phyloP scores from a whole-genome alignment of 2,329 filamentous ascomycete genomes.

The Pseudogymnoascus sp. region DNA sequence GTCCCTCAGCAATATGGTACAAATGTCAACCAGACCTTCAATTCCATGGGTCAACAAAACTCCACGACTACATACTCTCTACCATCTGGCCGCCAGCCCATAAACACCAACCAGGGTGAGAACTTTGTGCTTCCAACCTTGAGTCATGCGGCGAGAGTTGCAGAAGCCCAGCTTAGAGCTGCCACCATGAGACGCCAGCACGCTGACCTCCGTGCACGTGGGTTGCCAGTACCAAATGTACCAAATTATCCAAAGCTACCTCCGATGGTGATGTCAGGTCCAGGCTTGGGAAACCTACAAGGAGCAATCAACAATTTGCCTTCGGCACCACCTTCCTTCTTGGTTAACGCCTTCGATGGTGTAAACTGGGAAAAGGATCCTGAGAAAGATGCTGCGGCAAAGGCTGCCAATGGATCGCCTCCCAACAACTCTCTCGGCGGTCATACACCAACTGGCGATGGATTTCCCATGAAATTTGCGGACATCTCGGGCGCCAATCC shows the following conservation, averaged over 20 bases:
- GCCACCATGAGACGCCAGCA: constrained; percentile 10
- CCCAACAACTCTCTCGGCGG: not conserved
- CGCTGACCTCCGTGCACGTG: constrained; percentile 2
- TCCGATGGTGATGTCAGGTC: not conserved
- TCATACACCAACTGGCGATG: not conserved
- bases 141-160: not conserved
- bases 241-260: not conserved
- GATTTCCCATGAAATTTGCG: not conserved
- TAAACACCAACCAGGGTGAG: not conserved
- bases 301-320: not conserved
- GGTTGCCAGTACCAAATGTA: not conserved
- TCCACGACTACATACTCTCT: not conserved
- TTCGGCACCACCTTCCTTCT: not conserved
- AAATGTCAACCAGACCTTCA: constrained; percentile 3
- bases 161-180: constrained; percentile 7
- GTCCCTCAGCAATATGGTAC: not conserved
- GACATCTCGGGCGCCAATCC: not conserved
- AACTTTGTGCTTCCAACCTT: not conserved
- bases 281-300: not conserved
- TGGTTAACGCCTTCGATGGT: not conserved
- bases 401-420: not conserved
- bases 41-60: constrained; percentile 4
- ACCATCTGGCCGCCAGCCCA: not conserved
- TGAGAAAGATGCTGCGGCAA: not conserved
- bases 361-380: not conserved